Evolutionary conservation across 192 early-diverging fungal genomes (phyloP).

Genomic region (Podila epicladia): DNA sequence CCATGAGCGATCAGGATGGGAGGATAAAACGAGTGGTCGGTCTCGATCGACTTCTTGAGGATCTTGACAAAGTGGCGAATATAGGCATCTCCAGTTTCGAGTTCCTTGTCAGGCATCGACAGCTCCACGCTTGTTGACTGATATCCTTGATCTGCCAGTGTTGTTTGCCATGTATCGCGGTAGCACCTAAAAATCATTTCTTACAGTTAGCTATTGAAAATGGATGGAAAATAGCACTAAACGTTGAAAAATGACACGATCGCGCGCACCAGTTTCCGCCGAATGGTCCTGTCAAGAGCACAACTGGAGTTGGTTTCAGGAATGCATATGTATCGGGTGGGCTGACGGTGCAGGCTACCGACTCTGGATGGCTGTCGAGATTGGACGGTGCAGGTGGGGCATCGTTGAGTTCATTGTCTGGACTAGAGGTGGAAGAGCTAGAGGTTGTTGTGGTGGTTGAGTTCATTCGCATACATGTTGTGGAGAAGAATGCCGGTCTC

Average conservation of each 20-base stretch:
- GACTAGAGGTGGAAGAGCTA: background rate
- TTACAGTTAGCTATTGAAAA: background rate
- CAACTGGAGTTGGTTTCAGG: slow-evolving; percentile 48
- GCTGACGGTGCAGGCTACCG: slow-evolving; percentile 29
- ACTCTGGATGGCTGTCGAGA: slow-evolving; percentile 18
- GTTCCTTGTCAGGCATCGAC: slow-evolving; percentile 13
- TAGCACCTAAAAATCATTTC: slow-evolving; percentile 21
- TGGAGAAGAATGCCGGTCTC: slow-evolving; percentile 26
- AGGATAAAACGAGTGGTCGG: slow-evolving; percentile 50
- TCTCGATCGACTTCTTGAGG: slow-evolving; percentile 44
- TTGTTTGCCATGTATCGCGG: slow-evolving; percentile 51
- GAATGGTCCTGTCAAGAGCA: slow-evolving; percentile 45
- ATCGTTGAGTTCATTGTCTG: background rate
- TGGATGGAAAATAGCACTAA: background rate
- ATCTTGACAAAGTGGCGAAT: slow-evolving; percentile 41
- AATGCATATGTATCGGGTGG: slow-evolving; percentile 43
- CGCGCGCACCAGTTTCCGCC: slow-evolving; percentile 41
- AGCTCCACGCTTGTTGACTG: slow-evolving; percentile 49
- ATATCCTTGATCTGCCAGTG: slow-evolving; percentile 50
- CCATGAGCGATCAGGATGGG: slow-evolving; percentile 57
- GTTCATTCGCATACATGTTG: slow-evolving; percentile 6
- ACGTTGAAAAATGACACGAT: background rate
- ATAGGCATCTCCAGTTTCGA: slow-evolving; percentile 30
- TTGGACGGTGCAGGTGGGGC: slow-evolving; percentile 18
- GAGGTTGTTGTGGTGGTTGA: background rate